Evolutionary conservation across 2,329 filamentous ascomycete species (phyloP).

Genomic region (Pleurostoma richardsiae): DNA sequence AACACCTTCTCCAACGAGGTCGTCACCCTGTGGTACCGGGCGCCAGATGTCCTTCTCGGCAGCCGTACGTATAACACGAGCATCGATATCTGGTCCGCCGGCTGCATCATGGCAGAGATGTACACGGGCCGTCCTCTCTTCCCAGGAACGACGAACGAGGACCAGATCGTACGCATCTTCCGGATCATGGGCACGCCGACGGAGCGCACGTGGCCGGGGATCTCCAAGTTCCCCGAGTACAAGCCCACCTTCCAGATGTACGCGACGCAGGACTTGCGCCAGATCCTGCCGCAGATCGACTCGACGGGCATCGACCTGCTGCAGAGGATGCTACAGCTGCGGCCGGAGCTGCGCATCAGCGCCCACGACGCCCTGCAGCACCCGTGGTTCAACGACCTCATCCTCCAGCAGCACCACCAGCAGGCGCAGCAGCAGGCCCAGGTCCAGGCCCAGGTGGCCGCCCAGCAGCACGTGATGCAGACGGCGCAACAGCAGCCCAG

Average conservation of each 20-base stretch:
- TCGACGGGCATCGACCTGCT: slow-evolving; percentile 80
- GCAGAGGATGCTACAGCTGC: slow-evolving; percentile 84
- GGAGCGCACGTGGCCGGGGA: slow-evolving; percentile 91
- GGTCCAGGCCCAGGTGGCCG: slow-evolving; percentile 2
- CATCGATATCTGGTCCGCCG: slow-evolving; percentile 98
- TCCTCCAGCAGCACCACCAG: slow-evolving; percentile 49
- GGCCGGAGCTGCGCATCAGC: slow-evolving; percentile 86
- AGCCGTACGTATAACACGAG: slow-evolving; percentile 98
- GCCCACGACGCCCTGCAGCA: slow-evolving; percentile 83
- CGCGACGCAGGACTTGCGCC: slow-evolving; percentile 81
- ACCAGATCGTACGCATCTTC: slow-evolving; percentile 96
- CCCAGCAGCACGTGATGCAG: slow-evolving; percentile 19
- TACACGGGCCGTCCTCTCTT: slow-evolving; percentile 94
- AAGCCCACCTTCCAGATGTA: slow-evolving; percentile 94
- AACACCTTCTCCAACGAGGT: slow-evolving; percentile 99
- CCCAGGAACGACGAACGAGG: slow-evolving; percentile 96
- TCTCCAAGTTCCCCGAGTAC: slow-evolving; percentile 95
- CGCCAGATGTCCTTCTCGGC: slow-evolving; percentile 89
- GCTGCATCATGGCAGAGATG: slow-evolving; percentile 99
- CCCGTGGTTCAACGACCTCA: slow-evolving; percentile 82
- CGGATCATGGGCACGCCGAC: slow-evolving; percentile 97
- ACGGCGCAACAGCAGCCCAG: slow-evolving; percentile 1
- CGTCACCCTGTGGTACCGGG: slow-evolving; percentile 95
- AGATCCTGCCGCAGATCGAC: slow-evolving; percentile 88
- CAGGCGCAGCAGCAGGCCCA: slow-evolving; percentile 31